A percentile compares a stretch with the other conserved stretches of the same genome.
Evolutionary conservation across 2,329 filamentous ascomycete species (phyloP).

Genomic region (Clarireedia monteithiana): DNA sequence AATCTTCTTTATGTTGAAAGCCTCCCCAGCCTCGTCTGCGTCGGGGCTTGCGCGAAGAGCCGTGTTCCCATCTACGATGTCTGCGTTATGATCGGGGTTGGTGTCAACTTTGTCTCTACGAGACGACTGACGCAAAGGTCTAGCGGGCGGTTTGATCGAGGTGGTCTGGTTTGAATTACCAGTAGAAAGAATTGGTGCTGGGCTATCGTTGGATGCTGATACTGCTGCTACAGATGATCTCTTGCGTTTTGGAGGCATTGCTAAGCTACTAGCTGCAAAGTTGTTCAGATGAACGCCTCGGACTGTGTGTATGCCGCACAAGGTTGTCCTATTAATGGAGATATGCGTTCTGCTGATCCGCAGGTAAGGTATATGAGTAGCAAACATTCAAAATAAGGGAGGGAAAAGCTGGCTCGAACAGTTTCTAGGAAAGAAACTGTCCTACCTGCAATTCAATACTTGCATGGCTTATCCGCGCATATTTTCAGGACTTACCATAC

Average conservation of each 20-base stretch:
- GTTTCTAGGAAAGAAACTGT: background rate
- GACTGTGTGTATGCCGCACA: background rate
- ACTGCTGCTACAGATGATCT: slow-evolving; percentile 17
- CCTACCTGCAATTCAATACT: background rate
- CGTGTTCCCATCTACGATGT: slow-evolving; percentile 26
- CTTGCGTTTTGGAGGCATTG: slow-evolving; percentile 27
- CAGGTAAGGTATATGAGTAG: background rate
- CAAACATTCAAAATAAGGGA: slow-evolving; percentile 3
- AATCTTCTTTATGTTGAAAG: slow-evolving; percentile 17
- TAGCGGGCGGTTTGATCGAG: slow-evolving; percentile 10
- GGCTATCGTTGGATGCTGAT: background rate
- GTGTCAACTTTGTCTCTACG: slow-evolving; percentile 21
- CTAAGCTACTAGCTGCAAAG: background rate
- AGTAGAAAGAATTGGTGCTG: slow-evolving; percentile 12
- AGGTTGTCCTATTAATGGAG: background rate
- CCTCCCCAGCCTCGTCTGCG: slow-evolving; percentile 25
- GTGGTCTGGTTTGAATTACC: background rate
- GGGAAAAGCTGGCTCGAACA: background rate
- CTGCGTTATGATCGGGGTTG: slow-evolving; percentile 26
- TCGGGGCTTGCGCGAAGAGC: slow-evolving; percentile 28
- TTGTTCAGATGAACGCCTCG: background rate
- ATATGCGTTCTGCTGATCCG: background rate
- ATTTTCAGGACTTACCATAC: background rate
- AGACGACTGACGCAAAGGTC: slow-evolving; percentile 16
- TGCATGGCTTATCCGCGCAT: background rate